These are phyloP conservation scores for Leishmania lainsoni DNA, from an alignment of 208 protist genomes.

Conservation along the genomic window DNA sequence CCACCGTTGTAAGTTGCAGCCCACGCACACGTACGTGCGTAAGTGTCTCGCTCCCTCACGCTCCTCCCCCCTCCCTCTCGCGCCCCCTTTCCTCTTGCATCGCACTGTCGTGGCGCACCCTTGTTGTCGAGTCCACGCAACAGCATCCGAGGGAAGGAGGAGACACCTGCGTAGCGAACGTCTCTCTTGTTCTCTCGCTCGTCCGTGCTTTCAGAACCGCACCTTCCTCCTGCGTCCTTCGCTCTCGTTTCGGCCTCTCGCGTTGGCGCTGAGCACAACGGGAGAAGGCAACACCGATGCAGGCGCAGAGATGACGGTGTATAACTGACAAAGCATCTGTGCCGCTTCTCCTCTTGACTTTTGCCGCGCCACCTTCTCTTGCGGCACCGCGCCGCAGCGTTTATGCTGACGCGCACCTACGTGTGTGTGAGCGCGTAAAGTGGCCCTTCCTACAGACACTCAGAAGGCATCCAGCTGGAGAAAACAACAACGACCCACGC, in stretches of 20 bases:
- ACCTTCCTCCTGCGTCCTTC: background rate
- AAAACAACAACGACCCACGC: background rate
- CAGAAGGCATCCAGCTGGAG: background rate
- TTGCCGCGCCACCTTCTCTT: background rate
- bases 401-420: background rate
- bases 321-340: background rate
- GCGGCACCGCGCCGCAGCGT: background rate
- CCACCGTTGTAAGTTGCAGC: background rate
- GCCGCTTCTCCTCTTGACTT: background rate
- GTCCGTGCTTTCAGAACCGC: background rate
- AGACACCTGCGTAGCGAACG: background rate
- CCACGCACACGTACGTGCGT: background rate
- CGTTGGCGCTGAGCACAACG: background rate
- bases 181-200: background rate
- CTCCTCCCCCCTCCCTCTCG: background rate
- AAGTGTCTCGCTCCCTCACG: background rate
- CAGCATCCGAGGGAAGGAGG: background rate
- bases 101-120: background rate
- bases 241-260: background rate
- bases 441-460: background rate
- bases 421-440: background rate
- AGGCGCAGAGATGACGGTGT: background rate
- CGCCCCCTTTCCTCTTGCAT: background rate
- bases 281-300: background rate
- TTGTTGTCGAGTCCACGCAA: background rate